Conservation (phyloP, 2,329 filamentous ascomycete species). For the Penicillium concentricum region DNA sequence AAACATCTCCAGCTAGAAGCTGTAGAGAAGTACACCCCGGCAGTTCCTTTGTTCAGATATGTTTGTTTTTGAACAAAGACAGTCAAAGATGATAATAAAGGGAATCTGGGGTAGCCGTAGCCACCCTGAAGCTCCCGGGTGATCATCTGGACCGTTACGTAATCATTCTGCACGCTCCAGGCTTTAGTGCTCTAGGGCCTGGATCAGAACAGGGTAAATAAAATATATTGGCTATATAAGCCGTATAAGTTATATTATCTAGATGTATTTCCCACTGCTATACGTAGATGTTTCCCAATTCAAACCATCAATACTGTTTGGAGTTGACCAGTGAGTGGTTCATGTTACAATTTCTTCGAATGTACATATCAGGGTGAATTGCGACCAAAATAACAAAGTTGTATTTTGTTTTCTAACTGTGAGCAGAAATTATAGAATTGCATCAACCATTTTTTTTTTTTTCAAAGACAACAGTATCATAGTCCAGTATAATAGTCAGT, state of each 20-base stretch:
- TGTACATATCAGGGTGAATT: neutral
- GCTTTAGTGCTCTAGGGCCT: too few species aligned
- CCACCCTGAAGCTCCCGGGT: neutral
- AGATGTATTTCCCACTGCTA: too few species aligned
- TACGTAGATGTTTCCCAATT: neutral
- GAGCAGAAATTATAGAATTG: neutral
- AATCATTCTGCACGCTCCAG: neutral
- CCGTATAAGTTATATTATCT: too few species aligned
- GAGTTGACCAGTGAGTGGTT: neutral
- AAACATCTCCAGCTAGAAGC: constrained; percentile 3
- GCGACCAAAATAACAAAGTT: neutral
- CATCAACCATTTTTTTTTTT: neutral
- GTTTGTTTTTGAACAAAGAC: neutral
- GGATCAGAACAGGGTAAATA: neutral
- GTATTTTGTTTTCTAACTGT: neutral
- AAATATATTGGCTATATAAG: neutral
- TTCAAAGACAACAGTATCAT: neutral
- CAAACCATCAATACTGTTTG: neutral
- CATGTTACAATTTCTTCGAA: neutral
- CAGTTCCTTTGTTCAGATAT: neutral
- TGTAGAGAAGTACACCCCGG: neutral
- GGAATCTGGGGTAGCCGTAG: constrained; percentile 5
- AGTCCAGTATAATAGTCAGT: constrained; percentile 2
- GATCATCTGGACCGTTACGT: neutral
- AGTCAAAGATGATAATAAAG: neutral